Evolutionary conservation across 1,284 basidiomycete genomes (phyloP), one percentile per base, ranked within the genome.

Genomic region (Fomitopsis pinicola): DNA sequence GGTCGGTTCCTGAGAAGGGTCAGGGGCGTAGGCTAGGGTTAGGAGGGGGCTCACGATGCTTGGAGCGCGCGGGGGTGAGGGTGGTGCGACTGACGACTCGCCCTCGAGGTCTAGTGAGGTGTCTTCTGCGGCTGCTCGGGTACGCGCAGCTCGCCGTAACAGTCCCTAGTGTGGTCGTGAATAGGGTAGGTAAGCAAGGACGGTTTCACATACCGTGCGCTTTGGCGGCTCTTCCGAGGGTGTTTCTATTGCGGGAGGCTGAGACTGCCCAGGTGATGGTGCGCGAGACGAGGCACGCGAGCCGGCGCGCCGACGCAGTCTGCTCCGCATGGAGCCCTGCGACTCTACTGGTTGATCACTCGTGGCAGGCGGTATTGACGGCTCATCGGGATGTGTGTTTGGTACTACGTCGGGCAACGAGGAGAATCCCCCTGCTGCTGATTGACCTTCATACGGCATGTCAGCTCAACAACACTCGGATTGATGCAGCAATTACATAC

Each of bases 371-470:
- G 71, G 67, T 4, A 70, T 61, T 0, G 69, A 70, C 1, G 73
- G 72, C 57, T 75, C 74, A 1, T 72, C 69, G n/a, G 69, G 65
- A 42, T 71, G 62, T 0, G 76, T 73, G 55, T 76, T 75, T 0
- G 71, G 70, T 0, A 75, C 67, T 1, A 73, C 64, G 30, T 75
- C 73, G 3, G 74, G 74, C 0, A 75, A 62, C 9, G 66, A 55
- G 0, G 61, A 62, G 46, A 48, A 22, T 5, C 10, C 26, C 12
- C 9, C 46, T 15, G 3, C 22, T 17, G 26, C 6, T 8, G 46
- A 30, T 12, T 4, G 5, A 15, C 22, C 46, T 30, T 19, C 19
- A 4, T 7, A 19, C 8, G 9, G 6, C 22, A 19, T 46, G 44
- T 46, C 6, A 48, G 46, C 28, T 28, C 22, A 30, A 7, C 9